Base-by-base conservation (phyloP, 1,139 yeast genomes). In the Saccharomycopsis hybrid region DNA sequence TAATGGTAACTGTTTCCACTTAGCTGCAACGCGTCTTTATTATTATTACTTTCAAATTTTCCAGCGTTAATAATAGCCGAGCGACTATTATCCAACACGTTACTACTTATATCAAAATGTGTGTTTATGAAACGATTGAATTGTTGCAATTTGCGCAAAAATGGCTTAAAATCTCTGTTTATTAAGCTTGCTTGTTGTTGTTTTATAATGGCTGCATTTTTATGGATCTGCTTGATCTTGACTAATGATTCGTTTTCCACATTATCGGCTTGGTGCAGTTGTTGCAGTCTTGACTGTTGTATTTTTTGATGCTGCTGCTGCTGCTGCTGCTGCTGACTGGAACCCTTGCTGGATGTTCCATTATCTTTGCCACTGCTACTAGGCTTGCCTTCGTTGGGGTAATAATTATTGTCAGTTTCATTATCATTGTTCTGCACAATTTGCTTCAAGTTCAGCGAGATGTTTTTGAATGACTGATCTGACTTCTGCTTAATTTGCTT, bases 221-320 rank as follows among this genome's bases (percentile, higher is more conserved):
- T 39, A 29, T 51, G 54, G n/a, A 51, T 38, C 37, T 48, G 49
- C 18, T 43, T 25, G 5, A 51, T 51, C 33, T 51, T 51, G 24
- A 25, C 25, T 13, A 50, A 41, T 5, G 50, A 28, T 25, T 51
- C 43, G 40, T 51, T 48, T 38, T 51, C 53, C 25, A 13, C 28
- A 11, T 37, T 28, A 18, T 33, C 45, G 18, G 18, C 18, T 18
- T 18, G 18, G 18, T 18, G 18, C 18, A 18, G 18, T 18, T 18
- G 18, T 18, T 18, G 18, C 18, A 18, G 18, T 18, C 18, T 18
- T 18, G 18, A 18, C 18, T 18, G 18, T 18, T 18, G 18, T 18
- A 18, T 18, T 18, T 18, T 18, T 18, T 18, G 18, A 18, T 18
- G 18, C 18, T 18, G 18, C 18, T 18, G 18, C 18, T 18, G 18